These are phyloP conservation scores for Ophiosphaerella narmari DNA, from an alignment of 2,329 filamentous ascomycete genomes.

Conservation along the genomic window DNA sequence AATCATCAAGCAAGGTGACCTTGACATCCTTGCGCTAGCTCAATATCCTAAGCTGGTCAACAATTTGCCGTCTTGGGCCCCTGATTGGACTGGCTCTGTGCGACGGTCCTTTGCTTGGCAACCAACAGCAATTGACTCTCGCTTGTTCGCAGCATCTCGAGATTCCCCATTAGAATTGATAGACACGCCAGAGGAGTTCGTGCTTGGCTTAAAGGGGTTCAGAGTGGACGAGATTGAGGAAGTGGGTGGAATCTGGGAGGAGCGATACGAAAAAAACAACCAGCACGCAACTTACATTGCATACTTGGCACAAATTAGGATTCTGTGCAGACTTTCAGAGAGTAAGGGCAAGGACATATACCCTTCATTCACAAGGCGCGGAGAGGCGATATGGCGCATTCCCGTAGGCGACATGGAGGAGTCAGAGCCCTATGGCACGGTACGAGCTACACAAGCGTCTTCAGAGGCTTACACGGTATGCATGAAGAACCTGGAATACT, in stretches of 20 bases:
- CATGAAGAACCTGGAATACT: no score
- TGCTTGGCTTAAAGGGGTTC: not conserved
- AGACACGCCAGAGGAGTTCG: not conserved
- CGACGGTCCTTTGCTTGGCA: not conserved
- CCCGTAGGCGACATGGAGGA: not conserved
- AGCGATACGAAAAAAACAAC: not conserved
- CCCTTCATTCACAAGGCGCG: not conserved
- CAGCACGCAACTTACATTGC: not conserved
- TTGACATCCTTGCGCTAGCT: not conserved
- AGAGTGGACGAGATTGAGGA: not conserved
- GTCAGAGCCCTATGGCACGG: no score
- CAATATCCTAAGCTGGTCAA: not conserved
- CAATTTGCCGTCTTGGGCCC: not conserved
- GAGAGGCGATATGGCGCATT: not conserved
- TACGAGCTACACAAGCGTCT: no score
- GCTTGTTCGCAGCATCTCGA: not conserved
- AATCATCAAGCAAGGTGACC: not conserved
- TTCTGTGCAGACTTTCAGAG: not conserved
- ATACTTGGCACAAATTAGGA: not conserved
- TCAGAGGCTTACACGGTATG: no score
- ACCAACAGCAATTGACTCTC: not conserved
- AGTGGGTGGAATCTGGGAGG: not conserved
- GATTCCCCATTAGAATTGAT: not conserved
- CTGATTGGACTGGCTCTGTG: not conserved
- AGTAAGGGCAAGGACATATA: not conserved